phyloP scores from a whole-genome alignment of 148 eudicot species.

The Arbutus unedo region DNA sequence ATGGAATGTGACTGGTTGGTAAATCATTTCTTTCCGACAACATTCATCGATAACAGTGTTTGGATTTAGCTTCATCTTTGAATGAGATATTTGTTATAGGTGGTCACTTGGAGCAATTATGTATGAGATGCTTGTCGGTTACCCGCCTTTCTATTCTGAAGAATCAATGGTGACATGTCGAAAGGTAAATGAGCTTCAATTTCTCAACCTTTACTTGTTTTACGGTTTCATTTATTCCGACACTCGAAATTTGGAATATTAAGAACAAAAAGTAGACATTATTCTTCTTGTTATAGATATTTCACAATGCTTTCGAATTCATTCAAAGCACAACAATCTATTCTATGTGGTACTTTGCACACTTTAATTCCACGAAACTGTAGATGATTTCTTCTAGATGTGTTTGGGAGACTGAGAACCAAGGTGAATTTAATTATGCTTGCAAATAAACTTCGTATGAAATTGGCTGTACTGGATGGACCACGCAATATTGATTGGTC shows the following conservation, averaged over 20 bases:
- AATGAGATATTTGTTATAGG: slow-evolving; percentile 18
- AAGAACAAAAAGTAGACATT: neutral
- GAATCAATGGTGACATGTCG: slow-evolving; percentile 36
- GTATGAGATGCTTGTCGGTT: slow-evolving; percentile 45
- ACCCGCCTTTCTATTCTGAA: slow-evolving; percentile 43
- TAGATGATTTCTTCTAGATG: neutral
- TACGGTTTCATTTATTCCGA: neutral
- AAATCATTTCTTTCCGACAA: neutral
- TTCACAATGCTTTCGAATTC: neutral
- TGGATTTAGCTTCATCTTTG: neutral
- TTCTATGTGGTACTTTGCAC: neutral
- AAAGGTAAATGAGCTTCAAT: slow-evolving; percentile 19
- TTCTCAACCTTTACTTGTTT: neutral
- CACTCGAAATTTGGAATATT: neutral
- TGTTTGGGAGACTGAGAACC: neutral
- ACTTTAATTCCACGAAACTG: neutral
- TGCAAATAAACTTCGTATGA: too few relatives aligned
- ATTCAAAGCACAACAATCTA: neutral
- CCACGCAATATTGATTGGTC: neutral
- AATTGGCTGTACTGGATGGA: neutral
- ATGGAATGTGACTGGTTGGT: slow-evolving; percentile 35
- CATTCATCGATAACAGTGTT: neutral
- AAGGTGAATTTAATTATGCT: too few relatives aligned
- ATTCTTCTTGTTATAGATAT: neutral
- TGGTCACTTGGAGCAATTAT: slow-evolving; percentile 44